Percentiles rank a stretch among this genome's conserved stretches.
These are phyloP conservation scores for Citeromyces hawaiiensis DNA, from an alignment of 1,139 yeast species.

Conservation along the genomic window DNA sequence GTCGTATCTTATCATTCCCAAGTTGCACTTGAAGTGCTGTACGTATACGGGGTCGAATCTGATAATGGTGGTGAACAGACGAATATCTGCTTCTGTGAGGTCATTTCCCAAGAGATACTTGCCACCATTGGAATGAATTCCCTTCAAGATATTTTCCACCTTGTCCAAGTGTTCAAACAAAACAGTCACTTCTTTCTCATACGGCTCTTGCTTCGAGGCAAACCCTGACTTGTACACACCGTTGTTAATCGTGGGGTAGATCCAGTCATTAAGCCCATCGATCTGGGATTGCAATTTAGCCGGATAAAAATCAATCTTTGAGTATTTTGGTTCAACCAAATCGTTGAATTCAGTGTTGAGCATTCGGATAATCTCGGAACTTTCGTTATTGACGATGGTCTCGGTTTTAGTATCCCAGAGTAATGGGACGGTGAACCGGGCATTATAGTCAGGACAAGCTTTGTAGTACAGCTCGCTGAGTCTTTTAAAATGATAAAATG, in stretches of 20 bases:
- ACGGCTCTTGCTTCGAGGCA: constrained; percentile 74
- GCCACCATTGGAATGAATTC: constrained; percentile 26
- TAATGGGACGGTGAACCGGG: constrained; percentile 85
- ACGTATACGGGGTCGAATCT: constrained; percentile 88
- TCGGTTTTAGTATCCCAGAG: constrained; percentile 77
- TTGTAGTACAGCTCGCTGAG: constrained; percentile 61
- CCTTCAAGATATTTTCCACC: constrained; percentile 48
- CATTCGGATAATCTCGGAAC: constrained; percentile 79
- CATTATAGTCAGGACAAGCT: constrained; percentile 63
- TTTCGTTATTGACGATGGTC: constrained; percentile 84
- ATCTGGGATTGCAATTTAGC: constrained; percentile 34
- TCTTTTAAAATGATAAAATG: constrained; percentile 44
- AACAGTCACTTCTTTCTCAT: constrained; percentile 54
- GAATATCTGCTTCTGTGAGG: constrained; percentile 81
- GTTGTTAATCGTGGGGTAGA: constrained; percentile 75
- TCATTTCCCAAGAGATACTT: constrained; percentile 46
- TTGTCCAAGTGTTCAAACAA: constrained; percentile 64
- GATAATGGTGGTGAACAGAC: constrained; percentile 71
- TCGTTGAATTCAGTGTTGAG: constrained; percentile 60
- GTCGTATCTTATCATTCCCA: constrained; percentile 67
- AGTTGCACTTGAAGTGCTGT: constrained; percentile 89
- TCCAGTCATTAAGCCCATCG: constrained; percentile 75
- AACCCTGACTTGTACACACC: constrained; percentile 94
- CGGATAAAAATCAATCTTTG: constrained; percentile 53
- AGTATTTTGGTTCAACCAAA: constrained; percentile 21